A percentile compares a stretch with the other conserved stretches of the same genome.
phyloP scores from a whole-genome alignment of 192 early-diverging fungal genomes.

The Chytriomyces sp. region DNA sequence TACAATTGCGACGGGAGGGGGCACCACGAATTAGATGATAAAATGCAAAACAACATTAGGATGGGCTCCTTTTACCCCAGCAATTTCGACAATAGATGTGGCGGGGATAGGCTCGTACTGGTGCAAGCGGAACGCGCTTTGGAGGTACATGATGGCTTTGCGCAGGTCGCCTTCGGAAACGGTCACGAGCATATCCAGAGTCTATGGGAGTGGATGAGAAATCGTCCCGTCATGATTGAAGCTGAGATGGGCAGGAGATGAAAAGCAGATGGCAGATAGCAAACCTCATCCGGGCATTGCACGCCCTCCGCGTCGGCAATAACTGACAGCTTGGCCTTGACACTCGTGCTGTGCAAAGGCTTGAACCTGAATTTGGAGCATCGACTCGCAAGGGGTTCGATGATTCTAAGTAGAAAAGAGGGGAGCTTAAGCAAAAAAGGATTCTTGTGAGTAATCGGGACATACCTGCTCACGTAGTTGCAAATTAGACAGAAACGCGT shows the following conservation, averaged over 20 bases:
- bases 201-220: conserved; percentile 35
- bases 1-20: too few species aligned
- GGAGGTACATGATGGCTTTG: conserved; percentile 88
- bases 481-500: conserved; percentile 96
- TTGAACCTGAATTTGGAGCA: conserved; percentile 97
- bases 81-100: conserved; percentile 72
- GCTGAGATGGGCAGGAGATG: neutral
- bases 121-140: conserved; percentile 74
- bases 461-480: conserved; percentile 74
- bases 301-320: conserved; percentile 74
- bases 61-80: conserved; percentile 60
- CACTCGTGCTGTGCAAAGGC: conserved; percentile 67
- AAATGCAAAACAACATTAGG: conserved; percentile 15
- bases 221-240: neutral
- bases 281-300: conserved; percentile 49
- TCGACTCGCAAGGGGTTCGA: conserved; percentile 89
- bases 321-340: conserved; percentile 61
- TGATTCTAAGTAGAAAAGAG: conserved; percentile 72
- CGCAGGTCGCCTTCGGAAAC: conserved; percentile 88
- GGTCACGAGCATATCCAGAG: conserved; percentile 66
- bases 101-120: conserved; percentile 50
- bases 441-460: neutral
- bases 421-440: neutral
- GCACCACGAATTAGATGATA: neutral
- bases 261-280: conserved; percentile 7